Base-by-base conservation (phyloP, 306 rosid genomes). In the Senna tora region DNA sequence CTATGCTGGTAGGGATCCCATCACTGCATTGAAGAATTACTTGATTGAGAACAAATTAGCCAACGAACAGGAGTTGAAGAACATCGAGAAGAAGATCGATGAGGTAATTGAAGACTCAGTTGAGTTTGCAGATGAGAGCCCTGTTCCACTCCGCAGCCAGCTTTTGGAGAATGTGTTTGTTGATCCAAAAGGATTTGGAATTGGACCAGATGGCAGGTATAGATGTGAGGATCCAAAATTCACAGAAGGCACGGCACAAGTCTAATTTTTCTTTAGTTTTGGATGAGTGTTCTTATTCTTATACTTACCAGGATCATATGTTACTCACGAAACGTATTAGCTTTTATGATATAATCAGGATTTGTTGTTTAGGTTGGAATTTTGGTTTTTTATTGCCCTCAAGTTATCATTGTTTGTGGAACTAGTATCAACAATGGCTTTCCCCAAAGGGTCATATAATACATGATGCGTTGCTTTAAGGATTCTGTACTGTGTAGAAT, bases 171-270 rank as follows among this genome's bases (percentile, higher is more conserved):
- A 95, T 46, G 99, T 95, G 28, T 95, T 95, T 81, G 96, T 96
- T 8, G 99, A 95, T 88, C 96, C 99, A 2, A 95, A 91, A 76
- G 99, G 99, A 51, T 95, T 95, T 73, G 99, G 99, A 69, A 95
- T 95, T 11, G 99, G 93, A 34, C 97, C 97, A 20, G 99, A 95
- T 79, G 99, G 99, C 10, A 85, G 51, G 74, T 95, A 91, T 83
- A 89, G 97, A 85, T 95, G 99, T 28, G 96, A 95, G 89, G 99
- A 95, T 86, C 99, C 99, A 57, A 95, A 91, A 45, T 95, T 95
- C 70, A 95, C 99, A 2, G 82, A 91, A 78, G 99, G 99, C 81
- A 95, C 99, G 6, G 99, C 99, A 72, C 89, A 91, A 11, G 97
- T 95, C 87, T 95, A 85, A 77, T 77, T 32, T 74, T 56, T 53